Percentiles rank a stretch among this genome's conserved stretches.
Conservation (phyloP, 306 rosid genomes). For the Prunus kanzakura region DNA sequence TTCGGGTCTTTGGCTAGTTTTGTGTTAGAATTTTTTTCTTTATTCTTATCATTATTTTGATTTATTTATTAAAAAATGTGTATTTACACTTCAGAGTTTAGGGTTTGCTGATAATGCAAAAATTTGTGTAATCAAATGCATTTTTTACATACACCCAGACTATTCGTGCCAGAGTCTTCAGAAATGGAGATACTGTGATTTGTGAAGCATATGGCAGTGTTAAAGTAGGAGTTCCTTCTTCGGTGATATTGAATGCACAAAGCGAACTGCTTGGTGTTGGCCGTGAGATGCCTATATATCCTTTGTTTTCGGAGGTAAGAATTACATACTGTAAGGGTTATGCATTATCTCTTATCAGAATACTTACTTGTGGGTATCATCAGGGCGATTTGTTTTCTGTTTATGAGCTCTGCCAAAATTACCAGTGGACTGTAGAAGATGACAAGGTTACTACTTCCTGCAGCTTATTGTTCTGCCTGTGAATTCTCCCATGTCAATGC, state of each 20-base stretch:
- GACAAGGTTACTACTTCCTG: constrained; percentile 50
- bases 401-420: constrained; percentile 83
- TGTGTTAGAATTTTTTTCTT: not conserved
- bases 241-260: constrained; percentile 64
- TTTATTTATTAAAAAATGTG: not conserved
- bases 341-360: constrained; percentile 23
- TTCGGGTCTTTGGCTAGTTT: not conserved
- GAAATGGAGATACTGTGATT: constrained; percentile 46
- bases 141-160: constrained; percentile 45
- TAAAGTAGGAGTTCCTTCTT: constrained; percentile 72
- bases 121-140: constrained; percentile 25
- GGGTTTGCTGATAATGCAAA: not conserved
- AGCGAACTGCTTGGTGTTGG: constrained; percentile 84
- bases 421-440: constrained; percentile 86
- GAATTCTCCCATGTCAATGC: not conserved
- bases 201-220: constrained; percentile 64
- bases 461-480: not conserved
- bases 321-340: constrained; percentile 12
- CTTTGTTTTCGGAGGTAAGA: constrained; percentile 74
- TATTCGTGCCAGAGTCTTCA: constrained; percentile 56
- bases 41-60: not conserved
- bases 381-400: constrained; percentile 86
- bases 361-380: constrained; percentile 25
- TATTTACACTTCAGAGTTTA: not conserved
- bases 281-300: constrained; percentile 75